Conservation (phyloP, 352 stramenopile genomes). For the Elongisporangium prolatum region DNA sequence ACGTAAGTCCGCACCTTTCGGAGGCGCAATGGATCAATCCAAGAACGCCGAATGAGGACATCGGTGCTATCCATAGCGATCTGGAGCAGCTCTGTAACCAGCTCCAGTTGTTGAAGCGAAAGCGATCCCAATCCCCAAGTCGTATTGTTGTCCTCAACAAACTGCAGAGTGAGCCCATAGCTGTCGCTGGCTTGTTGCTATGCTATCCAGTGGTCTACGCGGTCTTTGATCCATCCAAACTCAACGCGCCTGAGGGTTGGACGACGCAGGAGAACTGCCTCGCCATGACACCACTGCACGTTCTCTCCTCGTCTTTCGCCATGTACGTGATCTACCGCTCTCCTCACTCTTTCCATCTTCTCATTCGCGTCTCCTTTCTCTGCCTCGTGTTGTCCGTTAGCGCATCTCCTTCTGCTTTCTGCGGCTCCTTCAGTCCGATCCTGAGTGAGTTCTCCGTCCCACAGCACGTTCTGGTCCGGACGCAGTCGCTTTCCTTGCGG, state of each 20-base stretch:
- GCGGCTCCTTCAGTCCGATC: not conserved
- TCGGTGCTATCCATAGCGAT: not conserved
- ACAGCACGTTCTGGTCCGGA: slow-evolving; percentile 20
- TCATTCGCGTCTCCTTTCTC: slow-evolving; percentile 15
- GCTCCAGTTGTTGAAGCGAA: not conserved
- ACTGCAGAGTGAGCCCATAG: slow-evolving; percentile 5
- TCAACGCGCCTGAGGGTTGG: slow-evolving; percentile 11
- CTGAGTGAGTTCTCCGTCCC: slow-evolving; percentile 44
- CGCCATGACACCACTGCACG: slow-evolving; percentile 35
- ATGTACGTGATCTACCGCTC: slow-evolving; percentile 6
- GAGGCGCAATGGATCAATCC: not conserved
- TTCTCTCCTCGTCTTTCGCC: slow-evolving; percentile 23
- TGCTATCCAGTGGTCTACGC: slow-evolving; percentile 45
- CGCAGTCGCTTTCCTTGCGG: not conserved
- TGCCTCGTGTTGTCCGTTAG: slow-evolving; percentile 1
- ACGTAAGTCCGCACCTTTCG: slow-evolving; percentile 20
- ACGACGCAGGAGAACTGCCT: slow-evolving; percentile 42
- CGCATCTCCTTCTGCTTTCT: too few species aligned
- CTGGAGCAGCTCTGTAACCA: not conserved
- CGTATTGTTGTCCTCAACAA: slow-evolving; percentile 4
- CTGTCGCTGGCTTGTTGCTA: slow-evolving; percentile 34
- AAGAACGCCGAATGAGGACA: not conserved
- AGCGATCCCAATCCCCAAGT: not conserved
- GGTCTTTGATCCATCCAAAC: slow-evolving; percentile 5
- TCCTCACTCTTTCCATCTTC: not conserved